Evolutionary conservation across 768 basidiomycete genomes (phyloP), one percentile per base, ranked within the genome.

Genomic region (Termitomyces sp.): DNA sequence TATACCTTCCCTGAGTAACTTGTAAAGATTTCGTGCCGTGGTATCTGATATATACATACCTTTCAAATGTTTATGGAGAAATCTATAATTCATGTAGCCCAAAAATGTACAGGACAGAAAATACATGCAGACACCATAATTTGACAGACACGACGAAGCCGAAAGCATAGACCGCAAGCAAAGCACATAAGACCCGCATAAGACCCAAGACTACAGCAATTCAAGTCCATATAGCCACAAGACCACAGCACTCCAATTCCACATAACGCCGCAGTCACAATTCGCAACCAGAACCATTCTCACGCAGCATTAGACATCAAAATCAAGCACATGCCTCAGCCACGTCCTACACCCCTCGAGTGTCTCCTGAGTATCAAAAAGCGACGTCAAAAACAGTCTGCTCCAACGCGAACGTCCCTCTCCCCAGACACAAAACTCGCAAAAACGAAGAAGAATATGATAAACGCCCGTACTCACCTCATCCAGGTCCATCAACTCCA

Each of bases 401-500:
- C 22, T 52, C 28, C 36, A 54, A 53, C 30, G 22, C 32, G 6
- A 22, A 28, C 38, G 18, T 12, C 18, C 9, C 53, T 5, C 32
- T 30, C 13, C 5, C 42, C 16, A 45, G 8, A 8, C 35, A 42
- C 28, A n/a, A 40, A 38, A 30, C 6, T 22, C 5, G 49, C 32
- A 3, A 52, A 49, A 49, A 35, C 24, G 14, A 49, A 42, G 9
- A 26, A 30, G 24, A n/a, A 6, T 33, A 20, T n/a, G 24, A 22
- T 7, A 45, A 28, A 30, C 14, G 14, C 4, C 5, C 53, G n/a
- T 43, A 68, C 67, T 64, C 66, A 79, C 77, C 60, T 76, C 72
- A 33, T 72, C 68, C 44, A 76, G 50, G 12, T 68, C 70, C 20
- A 77, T 52, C 33, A 72, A 53, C 2, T 64, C 70, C 56, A 74